Evolutionary conservation across 352 stramenopile genomes (phyloP).

Genomic region (Pythium myriotylum): DNA sequence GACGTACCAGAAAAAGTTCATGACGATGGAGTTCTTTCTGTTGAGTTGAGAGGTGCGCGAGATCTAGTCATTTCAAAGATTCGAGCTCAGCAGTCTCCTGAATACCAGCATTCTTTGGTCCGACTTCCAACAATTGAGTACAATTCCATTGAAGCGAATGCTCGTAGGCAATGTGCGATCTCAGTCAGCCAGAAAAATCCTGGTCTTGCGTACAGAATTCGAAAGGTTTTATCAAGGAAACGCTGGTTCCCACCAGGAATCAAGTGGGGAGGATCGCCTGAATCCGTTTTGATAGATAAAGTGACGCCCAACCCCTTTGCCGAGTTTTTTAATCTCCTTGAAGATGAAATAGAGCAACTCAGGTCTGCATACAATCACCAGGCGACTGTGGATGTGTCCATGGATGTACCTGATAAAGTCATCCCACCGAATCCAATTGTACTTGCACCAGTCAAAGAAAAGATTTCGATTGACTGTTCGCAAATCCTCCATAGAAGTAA

Average conservation of each 20-base stretch:
- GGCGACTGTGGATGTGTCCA: too few species aligned
- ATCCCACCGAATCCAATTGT: too few species aligned
- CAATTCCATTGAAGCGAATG: conserved; percentile 28
- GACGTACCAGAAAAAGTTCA: conserved; percentile 67
- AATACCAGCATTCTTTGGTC: conserved; percentile 34
- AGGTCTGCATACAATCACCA: too few species aligned
- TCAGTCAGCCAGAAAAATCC: conserved; percentile 48
- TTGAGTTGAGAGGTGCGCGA: conserved; percentile 60
- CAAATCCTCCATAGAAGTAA: conserved; percentile 43
- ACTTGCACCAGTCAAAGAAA: too few species aligned
- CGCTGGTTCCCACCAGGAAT: conserved; percentile 24
- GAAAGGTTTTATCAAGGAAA: conserved; percentile 30
- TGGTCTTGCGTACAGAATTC: conserved; percentile 32
- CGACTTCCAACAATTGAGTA: conserved; percentile 41
- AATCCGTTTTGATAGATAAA: not conserved
- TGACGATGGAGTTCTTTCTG: conserved; percentile 65
- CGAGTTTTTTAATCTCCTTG: conserved; percentile 44
- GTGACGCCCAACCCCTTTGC: conserved; percentile 27
- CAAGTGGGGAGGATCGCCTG: conserved; percentile 3
- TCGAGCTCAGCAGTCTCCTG: conserved; percentile 7
- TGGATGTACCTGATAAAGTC: too few species aligned
- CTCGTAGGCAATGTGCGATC: conserved; percentile 32
- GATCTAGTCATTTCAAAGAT: conserved; percentile 40
- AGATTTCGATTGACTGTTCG: not conserved
- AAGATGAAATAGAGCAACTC: conserved; percentile 19